Percentiles rank a stretch among this genome's conserved stretches.
Evolutionary conservation across 2,329 filamentous ascomycete species (phyloP).

Genomic region (Elsinoe arachidis): DNA sequence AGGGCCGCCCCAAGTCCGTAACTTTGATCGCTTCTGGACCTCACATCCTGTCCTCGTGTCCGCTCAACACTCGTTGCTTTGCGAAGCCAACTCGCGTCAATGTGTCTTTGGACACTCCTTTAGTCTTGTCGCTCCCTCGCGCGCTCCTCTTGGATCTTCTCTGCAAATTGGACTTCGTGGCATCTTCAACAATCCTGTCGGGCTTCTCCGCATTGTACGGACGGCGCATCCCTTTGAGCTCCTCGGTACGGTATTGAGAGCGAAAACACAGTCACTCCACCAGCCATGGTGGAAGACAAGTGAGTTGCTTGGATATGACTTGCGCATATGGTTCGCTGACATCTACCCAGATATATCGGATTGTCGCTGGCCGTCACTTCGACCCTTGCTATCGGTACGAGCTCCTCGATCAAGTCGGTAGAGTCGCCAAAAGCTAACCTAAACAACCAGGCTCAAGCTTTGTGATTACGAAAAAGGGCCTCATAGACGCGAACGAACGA

Average conservation of each 20-base stretch:
- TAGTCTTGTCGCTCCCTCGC: background rate
- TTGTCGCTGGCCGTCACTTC: slow-evolving; percentile 66
- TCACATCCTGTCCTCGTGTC: slow-evolving; percentile 2
- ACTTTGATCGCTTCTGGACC: background rate
- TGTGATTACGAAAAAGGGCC: slow-evolving; percentile 97
- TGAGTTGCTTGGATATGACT: background rate
- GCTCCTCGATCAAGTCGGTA: background rate
- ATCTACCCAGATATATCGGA: slow-evolving; percentile 59
- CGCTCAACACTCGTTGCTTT: background rate
- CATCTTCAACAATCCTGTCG: background rate
- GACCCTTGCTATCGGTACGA: slow-evolving; percentile 65
- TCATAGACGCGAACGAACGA: slow-evolving; percentile 80
- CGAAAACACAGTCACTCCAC: background rate
- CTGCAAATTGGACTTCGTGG: background rate
- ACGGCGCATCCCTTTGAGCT: slow-evolving; percentile 4
- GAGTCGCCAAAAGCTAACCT: slow-evolving; percentile 8
- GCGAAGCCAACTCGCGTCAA: background rate
- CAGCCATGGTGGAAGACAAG: slow-evolving; percentile 13
- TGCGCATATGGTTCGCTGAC: background rate
- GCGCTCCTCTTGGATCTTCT: background rate
- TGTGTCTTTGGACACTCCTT: background rate
- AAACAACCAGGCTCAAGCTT: slow-evolving; percentile 70
- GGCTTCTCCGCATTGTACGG: slow-evolving; percentile 1
- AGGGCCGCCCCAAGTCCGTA: background rate
- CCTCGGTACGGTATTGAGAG: background rate